Base-by-base conservation (phyloP, 2,329 filamentous ascomycete species). In the Fusarium subglutinans region DNA sequence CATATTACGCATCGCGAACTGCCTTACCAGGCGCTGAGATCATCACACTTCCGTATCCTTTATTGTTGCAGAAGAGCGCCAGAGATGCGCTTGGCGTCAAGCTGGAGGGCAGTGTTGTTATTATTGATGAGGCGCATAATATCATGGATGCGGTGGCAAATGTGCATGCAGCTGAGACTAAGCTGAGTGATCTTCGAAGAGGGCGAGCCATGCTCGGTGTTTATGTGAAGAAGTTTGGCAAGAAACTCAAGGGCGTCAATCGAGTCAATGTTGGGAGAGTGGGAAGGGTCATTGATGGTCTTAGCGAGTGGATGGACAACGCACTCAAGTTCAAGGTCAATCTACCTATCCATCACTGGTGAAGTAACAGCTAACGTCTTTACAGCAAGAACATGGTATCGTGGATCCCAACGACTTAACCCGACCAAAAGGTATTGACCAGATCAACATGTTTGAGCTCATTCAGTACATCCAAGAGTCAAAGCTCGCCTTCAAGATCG, bases 41-140 rank as follows among this genome's bases (percentile, higher is more conserved):
- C 60, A 88, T 99, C 33, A 98, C 96, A 0, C 85, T 99, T 24
- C 96, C 96, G 1, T 99, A 99, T 80, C 96, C 96, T 4, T 83
- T 99, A 12, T 87, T 99, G 0, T 85, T 99, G 7, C 96, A 98
- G 79, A 93, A 92, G 77, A 93, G 91, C 8, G 95, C 96, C 1
- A 88, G 96, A 55, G 95, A 98, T 69, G 95, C 96, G 1, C 87
- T 99, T 1, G 92, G 93, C 0, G 91, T 99, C 48, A 96, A 93
- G 30, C 83, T 99, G 14, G 95, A 97, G 77, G 91, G 91, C 10
- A 96, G 97, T 78, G 87, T 99, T 1, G 91, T 99, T n/a, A 93
- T 99, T 33, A 94, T 99, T 54, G 96, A 99, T 76, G 96, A 99
- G 84, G 96, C 96, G 1, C 96, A 99, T 81, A 99, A 99, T 79